phyloP scores from a whole-genome alignment of 2,329 filamentous ascomycete genomes.

The Alternaria sp. region DNA sequence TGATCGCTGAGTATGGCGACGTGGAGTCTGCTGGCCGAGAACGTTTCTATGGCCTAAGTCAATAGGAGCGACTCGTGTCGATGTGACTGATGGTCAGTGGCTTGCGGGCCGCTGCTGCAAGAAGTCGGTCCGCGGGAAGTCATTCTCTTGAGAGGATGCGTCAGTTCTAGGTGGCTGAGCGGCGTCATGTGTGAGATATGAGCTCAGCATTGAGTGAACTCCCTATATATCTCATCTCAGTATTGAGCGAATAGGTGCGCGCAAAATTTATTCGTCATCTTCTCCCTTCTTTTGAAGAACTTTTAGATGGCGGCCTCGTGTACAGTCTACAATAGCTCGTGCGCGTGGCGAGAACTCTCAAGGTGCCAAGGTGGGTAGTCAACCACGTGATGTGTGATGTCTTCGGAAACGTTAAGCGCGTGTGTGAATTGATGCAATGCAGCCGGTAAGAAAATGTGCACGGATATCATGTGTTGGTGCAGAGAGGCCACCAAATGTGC shows the following conservation, averaged over 20 bases:
- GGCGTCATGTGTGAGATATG: background rate
- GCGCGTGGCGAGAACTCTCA: background rate
- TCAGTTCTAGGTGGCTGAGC: background rate
- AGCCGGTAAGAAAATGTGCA: conserved; percentile 1
- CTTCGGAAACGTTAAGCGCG: background rate
- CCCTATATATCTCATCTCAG: background rate
- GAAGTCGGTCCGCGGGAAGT: background rate
- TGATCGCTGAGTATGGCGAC: background rate
- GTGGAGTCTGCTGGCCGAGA: background rate
- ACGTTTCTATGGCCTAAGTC: background rate
- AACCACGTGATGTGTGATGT: background rate
- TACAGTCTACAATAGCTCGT: background rate
- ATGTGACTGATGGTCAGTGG: background rate
- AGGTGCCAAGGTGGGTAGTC: background rate
- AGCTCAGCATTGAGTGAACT: background rate
- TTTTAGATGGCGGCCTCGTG: background rate
- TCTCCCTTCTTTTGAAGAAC: background rate
- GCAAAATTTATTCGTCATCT: background rate
- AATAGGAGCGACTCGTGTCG: background rate
- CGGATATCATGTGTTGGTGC: background rate
- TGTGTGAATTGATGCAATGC: background rate
- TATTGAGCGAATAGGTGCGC: background rate
- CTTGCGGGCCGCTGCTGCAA: background rate
- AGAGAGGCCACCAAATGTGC: background rate
- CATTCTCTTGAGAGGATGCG: background rate